A percentile compares a stretch with the other conserved stretches of the same genome.
phyloP scores from a whole-genome alignment of 495 filamentous ascomycete genomes.

The Podospora fimiseda region DNA sequence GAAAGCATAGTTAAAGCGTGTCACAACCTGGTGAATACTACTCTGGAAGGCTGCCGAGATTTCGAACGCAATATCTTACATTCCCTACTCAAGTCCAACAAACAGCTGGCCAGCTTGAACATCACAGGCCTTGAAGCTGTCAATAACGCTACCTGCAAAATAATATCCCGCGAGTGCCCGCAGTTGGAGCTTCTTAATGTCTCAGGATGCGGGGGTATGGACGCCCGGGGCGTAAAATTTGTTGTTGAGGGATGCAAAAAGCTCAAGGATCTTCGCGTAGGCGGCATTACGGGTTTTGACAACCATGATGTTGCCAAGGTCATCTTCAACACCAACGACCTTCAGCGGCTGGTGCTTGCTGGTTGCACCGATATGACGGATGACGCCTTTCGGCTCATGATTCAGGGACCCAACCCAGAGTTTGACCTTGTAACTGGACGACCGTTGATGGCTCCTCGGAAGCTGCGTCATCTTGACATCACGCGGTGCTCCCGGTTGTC shows the following conservation, averaged over 20 bases:
- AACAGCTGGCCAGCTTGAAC: slow-evolving; percentile 72
- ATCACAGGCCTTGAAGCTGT: slow-evolving; percentile 72
- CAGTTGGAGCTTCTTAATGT: slow-evolving; percentile 77
- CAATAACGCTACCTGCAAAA: slow-evolving; percentile 79
- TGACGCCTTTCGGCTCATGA: slow-evolving; percentile 59
- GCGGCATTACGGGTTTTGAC: slow-evolving; percentile 75
- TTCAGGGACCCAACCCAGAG: slow-evolving; percentile 66
- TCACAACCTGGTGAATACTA: slow-evolving; percentile 79
- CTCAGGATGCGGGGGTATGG: slow-evolving; percentile 83
- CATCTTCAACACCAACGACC: slow-evolving; percentile 70
- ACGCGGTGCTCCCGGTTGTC: slow-evolving; percentile 70
- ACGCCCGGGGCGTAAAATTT: slow-evolving; percentile 69
- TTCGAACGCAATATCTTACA: slow-evolving; percentile 70
- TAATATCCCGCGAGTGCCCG: slow-evolving; percentile 77
- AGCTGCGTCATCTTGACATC: slow-evolving; percentile 77
- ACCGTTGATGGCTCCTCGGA: slow-evolving; percentile 71
- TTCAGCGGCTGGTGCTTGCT: slow-evolving; percentile 71
- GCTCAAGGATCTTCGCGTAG: slow-evolving; percentile 73
- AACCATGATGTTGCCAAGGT: slow-evolving; percentile 60
- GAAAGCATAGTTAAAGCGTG: slow-evolving; percentile 74
- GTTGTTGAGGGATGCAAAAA: slow-evolving; percentile 66
- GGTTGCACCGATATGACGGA: slow-evolving; percentile 74
- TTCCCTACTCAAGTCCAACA: slow-evolving; percentile 71
- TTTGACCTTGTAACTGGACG: slow-evolving; percentile 70
- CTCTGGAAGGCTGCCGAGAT: slow-evolving; percentile 81